These are phyloP conservation scores for Sistotremastrum niveocremeum DNA, from an alignment of 768 basidiomycete species.

Conservation along the genomic window DNA sequence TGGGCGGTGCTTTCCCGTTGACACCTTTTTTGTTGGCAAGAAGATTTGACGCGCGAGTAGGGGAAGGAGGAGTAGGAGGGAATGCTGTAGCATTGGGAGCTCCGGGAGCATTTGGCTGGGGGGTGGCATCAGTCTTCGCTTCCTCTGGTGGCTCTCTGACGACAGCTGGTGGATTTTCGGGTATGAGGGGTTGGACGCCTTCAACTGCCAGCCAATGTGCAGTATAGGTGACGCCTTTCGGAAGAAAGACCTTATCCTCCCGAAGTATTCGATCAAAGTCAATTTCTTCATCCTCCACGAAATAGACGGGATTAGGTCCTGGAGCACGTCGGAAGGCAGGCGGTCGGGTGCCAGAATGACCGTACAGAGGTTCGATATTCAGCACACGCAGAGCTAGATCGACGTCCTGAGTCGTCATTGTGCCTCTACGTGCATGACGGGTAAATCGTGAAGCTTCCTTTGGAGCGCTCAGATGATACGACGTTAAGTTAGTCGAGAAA, in stretches of 20 bases:
- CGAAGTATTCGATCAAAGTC: conserved; percentile 87
- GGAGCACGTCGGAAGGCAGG: conserved; percentile 46
- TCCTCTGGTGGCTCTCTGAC: conserved; percentile 37
- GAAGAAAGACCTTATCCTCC: conserved; percentile 72
- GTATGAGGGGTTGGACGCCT: conserved; percentile 92
- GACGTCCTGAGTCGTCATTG: conserved; percentile 79
- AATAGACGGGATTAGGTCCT: conserved; percentile 66
- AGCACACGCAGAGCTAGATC: conserved; percentile 88
- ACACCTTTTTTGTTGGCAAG: conserved; percentile 11
- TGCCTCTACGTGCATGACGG: conserved; percentile 86
- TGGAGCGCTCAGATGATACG: conserved; percentile 1
- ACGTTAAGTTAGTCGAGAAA: conserved; percentile 1
- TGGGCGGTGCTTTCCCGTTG: conserved; percentile 49
- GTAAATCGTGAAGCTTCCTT: conserved; percentile 96
- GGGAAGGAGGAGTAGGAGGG: conserved; percentile 5
- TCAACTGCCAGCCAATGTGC: conserved; percentile 99
- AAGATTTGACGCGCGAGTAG: conserved; percentile 3
- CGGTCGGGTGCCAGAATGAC: conserved; percentile 55
- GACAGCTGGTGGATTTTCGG: conserved; percentile 85
- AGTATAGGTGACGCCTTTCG: conserved; percentile 72
- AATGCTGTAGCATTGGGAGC: background rate
- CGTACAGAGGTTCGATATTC: conserved; percentile 94
- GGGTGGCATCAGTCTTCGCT: conserved; percentile 15
- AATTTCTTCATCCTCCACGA: conserved; percentile 93
- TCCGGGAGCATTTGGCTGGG: background rate